phyloP scores from a whole-genome alignment of 177 flowering plant genomes.

The Tripterygium wilfordii region DNA sequence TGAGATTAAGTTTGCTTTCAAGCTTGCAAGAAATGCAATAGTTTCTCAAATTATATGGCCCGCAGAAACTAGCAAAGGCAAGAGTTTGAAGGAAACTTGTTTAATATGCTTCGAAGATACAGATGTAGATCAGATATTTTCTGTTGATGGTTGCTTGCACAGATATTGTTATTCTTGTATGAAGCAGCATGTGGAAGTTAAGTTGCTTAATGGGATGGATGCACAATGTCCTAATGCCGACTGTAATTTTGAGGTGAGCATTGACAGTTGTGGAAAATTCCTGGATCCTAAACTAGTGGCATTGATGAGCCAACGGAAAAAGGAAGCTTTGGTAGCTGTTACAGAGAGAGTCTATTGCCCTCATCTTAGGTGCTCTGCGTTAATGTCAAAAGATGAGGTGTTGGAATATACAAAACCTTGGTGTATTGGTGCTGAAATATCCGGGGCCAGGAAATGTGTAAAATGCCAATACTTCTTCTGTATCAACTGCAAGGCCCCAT shows the following conservation, averaged over 20 bases:
- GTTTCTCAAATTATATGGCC: constrained; percentile 35
- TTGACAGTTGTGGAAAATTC: constrained; percentile 46
- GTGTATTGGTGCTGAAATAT: constrained; percentile 10
- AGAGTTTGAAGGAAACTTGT: constrained; percentile 38
- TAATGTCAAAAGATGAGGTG: constrained; percentile 63
- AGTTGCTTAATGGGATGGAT: constrained; percentile 48
- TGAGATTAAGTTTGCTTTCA: constrained; percentile 44
- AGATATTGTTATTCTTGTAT: constrained; percentile 70
- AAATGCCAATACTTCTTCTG: constrained; percentile 39
- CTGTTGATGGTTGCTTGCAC: constrained; percentile 55
- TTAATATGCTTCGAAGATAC: constrained; percentile 64
- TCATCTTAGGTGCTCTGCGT: constrained; percentile 57
- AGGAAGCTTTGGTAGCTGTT: constrained; percentile 62
- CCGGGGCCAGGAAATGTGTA: constrained; percentile 39
- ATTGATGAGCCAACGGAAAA: constrained; percentile 43
- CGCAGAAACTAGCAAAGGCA: constrained; percentile 11
- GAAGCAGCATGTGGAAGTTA: constrained; percentile 72
- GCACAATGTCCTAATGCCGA: constrained; percentile 61
- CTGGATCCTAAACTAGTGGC: constrained; percentile 45
- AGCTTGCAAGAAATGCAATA: constrained; percentile 58
- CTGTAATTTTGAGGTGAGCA: constrained; percentile 43
- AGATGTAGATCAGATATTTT: constrained; percentile 36
- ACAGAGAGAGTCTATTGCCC: constrained; percentile 75
- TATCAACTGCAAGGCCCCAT: constrained; percentile 42
- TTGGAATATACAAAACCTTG: constrained; percentile 19